phyloP scores from a whole-genome alignment of 352 stramenopile species.

The Blastocystis sp. region DNA sequence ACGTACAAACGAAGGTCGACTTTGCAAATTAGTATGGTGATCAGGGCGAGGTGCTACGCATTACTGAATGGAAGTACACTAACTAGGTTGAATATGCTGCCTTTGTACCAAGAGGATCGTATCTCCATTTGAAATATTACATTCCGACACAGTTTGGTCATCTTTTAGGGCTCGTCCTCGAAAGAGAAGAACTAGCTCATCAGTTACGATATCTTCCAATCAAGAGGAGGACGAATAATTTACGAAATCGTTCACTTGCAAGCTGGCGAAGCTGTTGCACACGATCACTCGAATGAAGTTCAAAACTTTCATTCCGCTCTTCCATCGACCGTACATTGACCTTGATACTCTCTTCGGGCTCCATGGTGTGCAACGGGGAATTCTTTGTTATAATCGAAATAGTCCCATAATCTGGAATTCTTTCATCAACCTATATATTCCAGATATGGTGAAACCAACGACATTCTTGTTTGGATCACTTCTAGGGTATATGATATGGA shows the following conservation, averaged over 20 bases:
- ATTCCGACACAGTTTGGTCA: conserved; percentile 8
- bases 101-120: conserved; percentile 8
- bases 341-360: neutral
- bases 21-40: neutral
- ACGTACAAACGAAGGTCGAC: neutral
- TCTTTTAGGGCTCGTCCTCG: neutral
- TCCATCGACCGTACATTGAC: conserved; percentile 39
- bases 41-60: neutral
- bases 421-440: neutral
- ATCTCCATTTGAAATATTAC: neutral
- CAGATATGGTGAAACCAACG: neutral
- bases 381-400: neutral
- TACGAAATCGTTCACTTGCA: neutral
- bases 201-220: neutral
- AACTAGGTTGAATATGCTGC: neutral
- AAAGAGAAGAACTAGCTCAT: conserved; percentile 9
- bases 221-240: neutral
- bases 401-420: neutral
- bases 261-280: neutral
- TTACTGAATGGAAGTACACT: neutral
- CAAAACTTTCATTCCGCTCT: neutral
- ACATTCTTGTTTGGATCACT: neutral
- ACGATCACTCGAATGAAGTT: neutral
- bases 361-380: neutral
- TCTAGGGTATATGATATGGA: conserved; percentile 33